Evolutionary conservation across 495 filamentous ascomycete genomes (phyloP).

Genomic region (Evansstolkia leycettana): DNA sequence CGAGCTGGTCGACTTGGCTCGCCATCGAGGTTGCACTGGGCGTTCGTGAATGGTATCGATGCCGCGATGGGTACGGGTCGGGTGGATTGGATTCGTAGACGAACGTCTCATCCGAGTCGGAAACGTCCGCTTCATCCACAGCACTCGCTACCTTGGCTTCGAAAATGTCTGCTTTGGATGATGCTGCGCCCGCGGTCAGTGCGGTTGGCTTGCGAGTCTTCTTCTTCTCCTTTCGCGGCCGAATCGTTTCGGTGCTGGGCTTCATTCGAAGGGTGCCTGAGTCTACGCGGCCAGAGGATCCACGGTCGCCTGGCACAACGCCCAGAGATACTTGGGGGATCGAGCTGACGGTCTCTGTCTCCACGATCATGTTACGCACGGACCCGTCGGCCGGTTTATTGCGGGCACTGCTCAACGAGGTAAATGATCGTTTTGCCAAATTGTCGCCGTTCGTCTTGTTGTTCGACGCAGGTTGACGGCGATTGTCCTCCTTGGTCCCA

Average conservation of each 20-base stretch:
- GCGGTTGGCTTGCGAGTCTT: conserved; percentile 61
- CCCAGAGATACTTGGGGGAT: conserved; percentile 80
- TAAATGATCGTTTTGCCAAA: conserved; percentile 36
- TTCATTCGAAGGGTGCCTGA: conserved; percentile 72
- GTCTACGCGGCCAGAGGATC: conserved; percentile 36
- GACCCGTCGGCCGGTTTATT: conserved; percentile 60
- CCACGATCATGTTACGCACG: conserved; percentile 89
- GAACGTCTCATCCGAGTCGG: conserved; percentile 96
- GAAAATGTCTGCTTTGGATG: conserved; percentile 96
- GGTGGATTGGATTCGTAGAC: conserved; percentile 98
- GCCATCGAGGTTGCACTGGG: conserved; percentile 88
- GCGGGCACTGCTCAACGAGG: conserved; percentile 33
- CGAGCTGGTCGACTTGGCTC: conserved; percentile 63
- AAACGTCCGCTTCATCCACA: conserved; percentile 84
- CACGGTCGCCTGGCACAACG: conserved; percentile 51
- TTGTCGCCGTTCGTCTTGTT: conserved; percentile 16
- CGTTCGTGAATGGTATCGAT: conserved; percentile 84
- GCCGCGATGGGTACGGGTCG: conserved; percentile 57
- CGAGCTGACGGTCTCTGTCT: conserved; percentile 90
- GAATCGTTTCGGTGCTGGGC: conserved; percentile 84
- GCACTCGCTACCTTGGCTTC: conserved; percentile 93
- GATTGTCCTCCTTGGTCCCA: conserved; percentile 24
- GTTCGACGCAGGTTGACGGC: conserved; percentile 11
- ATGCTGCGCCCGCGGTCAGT: conserved; percentile 23
- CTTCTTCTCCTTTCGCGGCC: conserved; percentile 84